Conservation (phyloP, 2,329 filamentous ascomycete species). For the Rutstroemia sp. region DNA sequence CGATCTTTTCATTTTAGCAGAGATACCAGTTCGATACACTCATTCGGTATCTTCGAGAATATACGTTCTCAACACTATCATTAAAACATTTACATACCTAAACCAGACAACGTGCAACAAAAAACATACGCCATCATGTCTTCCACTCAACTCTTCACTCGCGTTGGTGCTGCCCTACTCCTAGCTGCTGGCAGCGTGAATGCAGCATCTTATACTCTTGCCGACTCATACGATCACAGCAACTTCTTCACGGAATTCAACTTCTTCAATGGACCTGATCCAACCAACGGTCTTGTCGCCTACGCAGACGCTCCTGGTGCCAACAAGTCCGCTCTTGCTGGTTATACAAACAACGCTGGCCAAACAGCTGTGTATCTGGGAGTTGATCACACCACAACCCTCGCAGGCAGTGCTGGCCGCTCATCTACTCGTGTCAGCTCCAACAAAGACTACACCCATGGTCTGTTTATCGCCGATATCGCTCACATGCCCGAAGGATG, state of each 20-base stretch:
- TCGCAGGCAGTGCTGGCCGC: constrained; percentile 49
- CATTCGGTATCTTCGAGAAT: neutral
- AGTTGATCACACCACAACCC: constrained; percentile 53
- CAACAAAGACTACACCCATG: constrained; percentile 45
- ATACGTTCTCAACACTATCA: neutral
- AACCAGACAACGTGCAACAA: neutral
- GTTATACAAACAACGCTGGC: constrained; percentile 13
- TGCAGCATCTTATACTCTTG: constrained; percentile 33
- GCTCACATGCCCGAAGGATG: constrained; percentile 53
- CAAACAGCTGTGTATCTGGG: constrained; percentile 58
- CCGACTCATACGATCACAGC: constrained; percentile 37
- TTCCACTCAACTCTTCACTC: constrained; percentile 17
- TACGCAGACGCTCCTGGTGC: constrained; percentile 57
- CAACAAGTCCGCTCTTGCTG: constrained; percentile 41
- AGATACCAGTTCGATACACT: neutral
- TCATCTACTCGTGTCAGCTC: constrained; percentile 60
- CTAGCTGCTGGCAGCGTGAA: constrained; percentile 21
- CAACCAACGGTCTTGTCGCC: constrained; percentile 67
- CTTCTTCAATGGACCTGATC: constrained; percentile 54
- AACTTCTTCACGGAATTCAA: constrained; percentile 42
- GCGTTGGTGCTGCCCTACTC: constrained; percentile 27
- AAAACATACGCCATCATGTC: constrained; percentile 13
- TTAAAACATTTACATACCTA: neutral
- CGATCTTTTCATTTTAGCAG: neutral
- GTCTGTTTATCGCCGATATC: constrained; percentile 51